Percentiles rank a stretch among this genome's conserved stretches.
Conservation (phyloP, 345 rosid species). For the Acer saccharum region DNA sequence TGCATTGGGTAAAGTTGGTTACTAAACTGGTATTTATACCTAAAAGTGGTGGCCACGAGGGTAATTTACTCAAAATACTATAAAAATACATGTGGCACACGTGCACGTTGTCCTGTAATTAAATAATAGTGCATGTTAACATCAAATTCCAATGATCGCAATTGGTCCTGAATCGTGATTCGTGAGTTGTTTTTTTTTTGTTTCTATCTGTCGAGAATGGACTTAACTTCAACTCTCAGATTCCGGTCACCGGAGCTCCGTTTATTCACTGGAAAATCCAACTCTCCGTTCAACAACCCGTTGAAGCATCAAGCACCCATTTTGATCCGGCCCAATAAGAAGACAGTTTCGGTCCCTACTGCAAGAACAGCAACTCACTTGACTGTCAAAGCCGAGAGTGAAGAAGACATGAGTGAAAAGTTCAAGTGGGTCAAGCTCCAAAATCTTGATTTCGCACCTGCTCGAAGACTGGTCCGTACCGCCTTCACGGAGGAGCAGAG, state of each 20-base stretch:
- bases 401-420: slow-evolving; percentile 70
- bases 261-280: slow-evolving; percentile 19
- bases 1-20: no score
- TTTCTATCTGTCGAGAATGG: slow-evolving; percentile 26
- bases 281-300: slow-evolving; percentile 12
- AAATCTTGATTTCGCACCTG: slow-evolving; percentile 74
- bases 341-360: not conserved
- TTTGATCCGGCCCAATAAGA: not conserved
- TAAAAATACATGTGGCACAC: no score
- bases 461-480: slow-evolving; percentile 68
- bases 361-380: slow-evolving; percentile 1
- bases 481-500: slow-evolving; percentile 67
- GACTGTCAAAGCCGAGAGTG: slow-evolving; percentile 27
- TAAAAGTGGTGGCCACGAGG: no score
- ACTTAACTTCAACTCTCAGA: slow-evolving; percentile 24
- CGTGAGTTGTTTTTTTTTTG: not conserved
- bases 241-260: slow-evolving; percentile 20
- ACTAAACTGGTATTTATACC: no score
- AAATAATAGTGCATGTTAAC: not conserved
- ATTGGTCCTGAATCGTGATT: not conserved
- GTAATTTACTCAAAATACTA: no score
- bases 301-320: slow-evolving; percentile 10
- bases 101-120: no score
- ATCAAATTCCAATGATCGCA: not conserved
- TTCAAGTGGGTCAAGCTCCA: slow-evolving; percentile 65